Conservation (phyloP, 2,329 filamentous ascomycete genomes). For the Exophiala oligosperma region DNA sequence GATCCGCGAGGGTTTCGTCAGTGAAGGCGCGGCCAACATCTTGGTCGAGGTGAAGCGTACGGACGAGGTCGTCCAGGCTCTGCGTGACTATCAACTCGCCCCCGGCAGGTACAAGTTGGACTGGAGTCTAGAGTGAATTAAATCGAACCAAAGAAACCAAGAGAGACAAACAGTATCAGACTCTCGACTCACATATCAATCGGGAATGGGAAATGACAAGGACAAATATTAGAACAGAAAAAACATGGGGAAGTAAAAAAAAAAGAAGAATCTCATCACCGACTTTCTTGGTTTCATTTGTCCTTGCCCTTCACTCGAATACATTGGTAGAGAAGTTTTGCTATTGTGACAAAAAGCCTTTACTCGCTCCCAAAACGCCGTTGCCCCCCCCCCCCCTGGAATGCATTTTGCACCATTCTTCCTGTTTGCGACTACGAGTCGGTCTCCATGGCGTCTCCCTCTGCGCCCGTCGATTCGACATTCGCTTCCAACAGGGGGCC, state of each 20-base stretch:
- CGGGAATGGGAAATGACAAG: background rate
- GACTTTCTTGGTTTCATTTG: constrained; percentile 13
- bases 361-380: constrained; percentile 25
- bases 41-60: constrained; percentile 72
- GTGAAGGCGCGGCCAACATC: constrained; percentile 68
- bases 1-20: constrained; percentile 75
- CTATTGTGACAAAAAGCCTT: constrained; percentile 5
- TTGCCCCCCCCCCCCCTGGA: background rate
- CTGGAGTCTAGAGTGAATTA: constrained; percentile 53
- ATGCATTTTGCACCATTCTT: constrained; percentile 8
- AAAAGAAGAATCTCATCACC: background rate
- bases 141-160: no score
- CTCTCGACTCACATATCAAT: no score
- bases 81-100: constrained; percentile 74
- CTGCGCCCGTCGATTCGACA: constrained; percentile 49
- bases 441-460: constrained; percentile 57
- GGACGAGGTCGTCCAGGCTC: constrained; percentile 68
- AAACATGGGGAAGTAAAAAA: background rate
- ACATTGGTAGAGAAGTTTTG: background rate
- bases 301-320: background rate
- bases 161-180: background rate
- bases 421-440: constrained; percentile 41
- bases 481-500: constrained; percentile 77
- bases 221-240: background rate
- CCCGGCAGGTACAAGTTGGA: constrained; percentile 75